phyloP scores from a whole-genome alignment of 768 basidiomycete species.

The Multifurca ochricompacta region DNA sequence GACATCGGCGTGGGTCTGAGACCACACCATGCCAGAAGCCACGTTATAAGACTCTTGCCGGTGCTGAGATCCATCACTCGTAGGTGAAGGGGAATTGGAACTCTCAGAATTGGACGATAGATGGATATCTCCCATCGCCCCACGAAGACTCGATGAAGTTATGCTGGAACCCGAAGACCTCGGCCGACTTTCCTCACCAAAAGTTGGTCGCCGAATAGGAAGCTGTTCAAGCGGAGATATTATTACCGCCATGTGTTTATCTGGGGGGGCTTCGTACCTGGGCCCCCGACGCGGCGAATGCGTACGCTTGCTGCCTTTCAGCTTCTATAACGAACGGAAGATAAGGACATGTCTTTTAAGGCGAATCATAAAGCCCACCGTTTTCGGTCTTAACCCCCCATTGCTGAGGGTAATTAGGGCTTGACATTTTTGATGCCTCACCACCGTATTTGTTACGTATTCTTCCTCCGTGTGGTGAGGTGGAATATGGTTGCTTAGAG shows the following conservation, averaged over 20 bases:
- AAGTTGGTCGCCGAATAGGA: conserved; percentile 22
- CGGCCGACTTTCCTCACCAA: conserved; percentile 23
- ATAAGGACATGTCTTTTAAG: neutral
- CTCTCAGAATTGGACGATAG: conserved; percentile 30
- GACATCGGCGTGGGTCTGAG: conserved; percentile 16
- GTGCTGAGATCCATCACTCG: conserved; percentile 23
- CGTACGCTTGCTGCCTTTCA: conserved; percentile 18
- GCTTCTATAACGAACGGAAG: conserved; percentile 1
- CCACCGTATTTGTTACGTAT: conserved; percentile 14
- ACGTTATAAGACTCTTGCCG: conserved; percentile 23
- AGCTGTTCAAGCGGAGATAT: conserved; percentile 25
- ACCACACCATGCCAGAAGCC: conserved; percentile 22
- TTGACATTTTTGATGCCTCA: conserved; percentile 14
- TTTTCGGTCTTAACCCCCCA: conserved; percentile 20
- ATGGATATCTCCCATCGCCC: conserved; percentile 53
- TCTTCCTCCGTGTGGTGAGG: conserved; percentile 12
- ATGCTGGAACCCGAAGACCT: conserved; percentile 38
- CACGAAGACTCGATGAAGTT: conserved; percentile 43
- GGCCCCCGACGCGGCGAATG: conserved; percentile 14
- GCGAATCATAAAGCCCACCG: conserved; percentile 3
- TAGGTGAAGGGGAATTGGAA: conserved; percentile 25
- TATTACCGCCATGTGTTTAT: conserved; percentile 16
- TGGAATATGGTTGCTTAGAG: conserved; percentile 19
- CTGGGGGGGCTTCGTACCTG: conserved; percentile 23
- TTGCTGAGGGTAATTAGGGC: conserved; percentile 16